Conservation (phyloP, 352 stramenopile genomes). For the Pythium pectinolyticum region DNA sequence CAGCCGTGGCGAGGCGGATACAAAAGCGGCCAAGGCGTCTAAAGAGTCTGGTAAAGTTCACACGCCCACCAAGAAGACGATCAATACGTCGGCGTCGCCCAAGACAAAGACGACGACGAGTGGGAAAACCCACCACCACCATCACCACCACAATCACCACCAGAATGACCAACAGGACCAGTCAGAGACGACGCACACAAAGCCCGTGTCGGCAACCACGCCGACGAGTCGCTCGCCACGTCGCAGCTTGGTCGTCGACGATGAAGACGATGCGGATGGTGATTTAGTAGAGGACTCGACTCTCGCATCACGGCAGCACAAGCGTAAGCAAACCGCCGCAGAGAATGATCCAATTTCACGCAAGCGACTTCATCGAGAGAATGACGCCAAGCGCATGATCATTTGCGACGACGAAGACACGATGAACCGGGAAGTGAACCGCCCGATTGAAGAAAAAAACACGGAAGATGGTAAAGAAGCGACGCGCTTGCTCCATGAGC, state of each 20-base stretch:
- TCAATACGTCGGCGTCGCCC: conserved; percentile 8
- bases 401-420: conserved; percentile 83
- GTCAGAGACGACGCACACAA: conserved; percentile 1
- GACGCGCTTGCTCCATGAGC: conserved; percentile 56
- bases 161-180: conserved; percentile 7
- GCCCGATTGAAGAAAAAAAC: conserved; percentile 54
- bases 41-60: conserved; percentile 16
- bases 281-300: conserved; percentile 14
- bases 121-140: conserved; percentile 22
- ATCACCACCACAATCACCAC: conserved; percentile 21
- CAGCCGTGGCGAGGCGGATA: not conserved
- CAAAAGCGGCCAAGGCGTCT: conserved; percentile 25
- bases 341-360: conserved; percentile 29
- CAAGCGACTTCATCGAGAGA: conserved; percentile 41
- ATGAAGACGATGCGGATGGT: conserved; percentile 25
- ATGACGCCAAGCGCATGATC: conserved; percentile 64
- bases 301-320: not conserved
- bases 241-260: conserved; percentile 26
- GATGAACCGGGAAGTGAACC: conserved; percentile 27
- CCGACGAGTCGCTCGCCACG: conserved; percentile 9
- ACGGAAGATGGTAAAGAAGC: conserved; percentile 79
- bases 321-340: conserved; percentile 41
- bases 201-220: not conserved
- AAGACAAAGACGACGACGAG: too few relatives aligned
- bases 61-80: conserved; percentile 25